Evolutionary conservation across 2,329 filamentous ascomycete species (phyloP).

Genomic region (Calonectria naviculata): DNA sequence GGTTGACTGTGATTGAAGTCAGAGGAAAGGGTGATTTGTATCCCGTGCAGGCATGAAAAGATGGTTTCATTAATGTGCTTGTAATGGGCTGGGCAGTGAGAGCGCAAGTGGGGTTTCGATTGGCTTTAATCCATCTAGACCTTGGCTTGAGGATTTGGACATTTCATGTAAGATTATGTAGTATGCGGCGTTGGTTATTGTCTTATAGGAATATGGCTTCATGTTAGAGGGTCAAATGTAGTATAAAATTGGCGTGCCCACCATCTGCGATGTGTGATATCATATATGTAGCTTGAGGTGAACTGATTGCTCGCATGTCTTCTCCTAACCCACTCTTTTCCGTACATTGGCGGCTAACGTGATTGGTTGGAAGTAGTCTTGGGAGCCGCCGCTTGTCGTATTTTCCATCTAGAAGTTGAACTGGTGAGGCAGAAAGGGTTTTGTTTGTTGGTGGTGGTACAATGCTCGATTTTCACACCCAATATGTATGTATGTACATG

Average conservation of each 20-base stretch:
- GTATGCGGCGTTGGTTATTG: not conserved
- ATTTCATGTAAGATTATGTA: not conserved
- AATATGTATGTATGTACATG: slow-evolving; percentile 44
- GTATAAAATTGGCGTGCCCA: no score
- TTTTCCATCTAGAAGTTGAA: not conserved
- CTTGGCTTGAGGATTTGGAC: not conserved
- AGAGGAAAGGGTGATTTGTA: not conserved
- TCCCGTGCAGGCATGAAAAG: not conserved
- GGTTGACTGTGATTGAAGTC: not conserved
- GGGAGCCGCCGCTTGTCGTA: no score
- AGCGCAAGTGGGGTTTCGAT: not conserved
- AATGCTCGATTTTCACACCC: slow-evolving; percentile 37
- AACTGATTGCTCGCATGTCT: not conserved
- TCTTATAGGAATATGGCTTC: not conserved
- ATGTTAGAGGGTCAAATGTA: not conserved
- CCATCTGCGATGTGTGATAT: not conserved
- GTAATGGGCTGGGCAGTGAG: not conserved
- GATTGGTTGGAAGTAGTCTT: not conserved
- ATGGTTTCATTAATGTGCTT: not conserved
- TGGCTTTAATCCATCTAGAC: no score
- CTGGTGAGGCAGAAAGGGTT: not conserved
- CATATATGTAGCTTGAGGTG: not conserved
- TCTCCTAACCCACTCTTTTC: not conserved
- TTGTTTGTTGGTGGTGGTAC: slow-evolving; percentile 28
- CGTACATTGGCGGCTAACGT: not conserved